These are phyloP conservation scores for Yamadazyma kitorensis DNA, from an alignment of 805 yeast species.

Conservation along the genomic window DNA sequence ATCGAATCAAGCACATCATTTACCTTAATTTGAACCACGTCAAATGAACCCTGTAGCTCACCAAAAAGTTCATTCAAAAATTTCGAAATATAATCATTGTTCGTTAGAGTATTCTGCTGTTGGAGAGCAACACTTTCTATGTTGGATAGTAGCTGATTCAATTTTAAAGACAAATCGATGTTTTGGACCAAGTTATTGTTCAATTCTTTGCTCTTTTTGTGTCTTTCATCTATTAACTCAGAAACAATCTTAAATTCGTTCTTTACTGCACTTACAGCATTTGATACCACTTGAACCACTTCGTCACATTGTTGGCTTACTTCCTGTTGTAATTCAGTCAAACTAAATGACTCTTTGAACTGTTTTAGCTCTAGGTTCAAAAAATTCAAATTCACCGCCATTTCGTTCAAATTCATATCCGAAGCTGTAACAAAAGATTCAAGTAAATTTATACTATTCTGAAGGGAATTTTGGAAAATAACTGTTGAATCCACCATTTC, in stretches of 20 bases:
- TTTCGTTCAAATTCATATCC: conserved; percentile 8
- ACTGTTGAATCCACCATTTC: conserved; percentile 7
- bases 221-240: conserved; percentile 2
- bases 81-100: neutral
- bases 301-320: conserved; percentile 7
- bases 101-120: neutral
- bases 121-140: conserved; percentile 5
- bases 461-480: conserved; percentile 5
- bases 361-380: conserved; percentile 7
- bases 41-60: conserved; percentile 4
- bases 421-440: conserved; percentile 3
- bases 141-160: conserved; percentile 2
- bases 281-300: conserved; percentile 3
- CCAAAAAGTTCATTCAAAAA: conserved; percentile 8
- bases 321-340: neutral
- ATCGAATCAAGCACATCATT: conserved; percentile 7
- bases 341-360: neutral
- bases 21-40: conserved; percentile 7
- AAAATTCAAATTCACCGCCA: conserved; percentile 12
- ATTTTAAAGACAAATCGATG: conserved; percentile 3
- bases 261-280: conserved; percentile 1
- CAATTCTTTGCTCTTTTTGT: conserved; percentile 1
- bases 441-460: conserved; percentile 4
- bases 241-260: conserved; percentile 7
- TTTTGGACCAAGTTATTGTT: conserved; percentile 4